Conservation (phyloP, 805 yeast genomes). For the Hyphopichia homilentoma region DNA sequence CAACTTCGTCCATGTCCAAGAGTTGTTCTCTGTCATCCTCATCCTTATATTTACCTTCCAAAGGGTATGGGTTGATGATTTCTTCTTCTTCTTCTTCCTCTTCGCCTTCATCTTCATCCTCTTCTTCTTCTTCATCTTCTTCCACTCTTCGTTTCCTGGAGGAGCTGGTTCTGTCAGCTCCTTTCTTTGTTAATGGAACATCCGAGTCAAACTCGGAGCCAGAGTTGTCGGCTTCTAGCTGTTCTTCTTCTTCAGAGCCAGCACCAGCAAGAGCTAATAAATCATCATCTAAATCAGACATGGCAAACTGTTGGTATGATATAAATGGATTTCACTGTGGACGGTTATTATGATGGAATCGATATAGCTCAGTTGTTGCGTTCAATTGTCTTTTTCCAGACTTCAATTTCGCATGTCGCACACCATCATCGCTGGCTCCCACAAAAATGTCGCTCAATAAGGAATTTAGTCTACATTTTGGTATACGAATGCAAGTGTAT, state of each 20-base stretch:
- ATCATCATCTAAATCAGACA: conserved; percentile 93
- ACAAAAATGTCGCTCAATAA: too few species aligned
- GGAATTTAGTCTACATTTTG: too few species aligned
- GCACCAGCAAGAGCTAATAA: conserved; percentile 89
- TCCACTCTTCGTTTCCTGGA: conserved; percentile 30
- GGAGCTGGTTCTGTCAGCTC: conserved; percentile 18
- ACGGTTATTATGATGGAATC: too few species aligned
- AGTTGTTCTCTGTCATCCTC: conserved; percentile 66
- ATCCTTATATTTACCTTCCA: conserved; percentile 87
- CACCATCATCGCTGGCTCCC: too few species aligned
- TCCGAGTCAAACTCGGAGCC: conserved; percentile 19
- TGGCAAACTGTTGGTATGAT: conserved; percentile 16
- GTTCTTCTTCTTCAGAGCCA: conserved; percentile 30
- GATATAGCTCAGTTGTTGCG: too few species aligned
- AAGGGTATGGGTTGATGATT: conserved; percentile 75
- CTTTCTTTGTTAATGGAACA: conserved; percentile 5
- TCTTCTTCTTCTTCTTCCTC: conserved; percentile 34
- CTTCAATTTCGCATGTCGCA: too few species aligned
- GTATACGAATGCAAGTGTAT: background rate
- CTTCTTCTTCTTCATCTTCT: conserved; percentile 19
- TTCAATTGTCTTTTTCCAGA: too few species aligned
- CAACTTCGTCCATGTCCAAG: conserved; percentile 82
- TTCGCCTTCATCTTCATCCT: conserved; percentile 25
- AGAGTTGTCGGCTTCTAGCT: conserved; percentile 16
- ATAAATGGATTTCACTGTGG: too few species aligned